Evolutionary conservation across 1,284 basidiomycete species (phyloP), one percentile per base, ranked within the genome.

Genomic region (Flammula alnicola): DNA sequence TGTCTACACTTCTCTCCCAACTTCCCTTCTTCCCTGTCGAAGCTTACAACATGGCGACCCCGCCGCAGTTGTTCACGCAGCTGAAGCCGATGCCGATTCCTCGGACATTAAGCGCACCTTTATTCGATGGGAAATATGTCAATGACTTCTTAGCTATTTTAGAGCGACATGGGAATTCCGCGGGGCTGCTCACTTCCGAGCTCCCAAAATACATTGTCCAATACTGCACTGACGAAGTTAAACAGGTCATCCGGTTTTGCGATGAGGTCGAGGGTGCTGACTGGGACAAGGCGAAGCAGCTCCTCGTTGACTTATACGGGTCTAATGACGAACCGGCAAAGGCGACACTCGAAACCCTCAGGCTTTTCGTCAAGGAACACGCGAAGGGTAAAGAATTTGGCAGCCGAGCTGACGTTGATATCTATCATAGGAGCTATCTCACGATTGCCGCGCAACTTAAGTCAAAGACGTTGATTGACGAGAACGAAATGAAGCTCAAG

Each of bases 41-140:
- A n/a, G n/a, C n/a, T n/a, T n/a, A n/a, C n/a, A n/a, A n/a, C n/a
- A n/a, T n/a, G n/a, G n/a, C n/a, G n/a, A n/a, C n/a, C n/a, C n/a
- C n/a, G n/a, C n/a, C n/a, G n/a, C n/a, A n/a, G n/a, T n/a, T n/a
- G n/a, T n/a, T n/a, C n/a, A n/a, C n/a, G n/a, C n/a, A n/a, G n/a
- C 42, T 44, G 16, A 17, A 46, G 17, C 44, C 46, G 1, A 51
- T 54, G 44, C 55, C 55, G 4, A 51, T 45, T 5, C 55, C 55
- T 4, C 26, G 52, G 23, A 43, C 48, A 1, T 25, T 40, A 0
- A n/a, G 45, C 3, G 55, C 45, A 1, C 55, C 55, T 4, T 20
- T 27, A 10, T 56, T 56, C 32, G 52, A 51, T 19, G 55, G 55
- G 3, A 39, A 42, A 44, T 35, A 38, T 11, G 48, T 54, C 4